Evolutionary conservation across 1,284 basidiomycete genomes (phyloP).

Genomic region (Puccinia sorghi): DNA sequence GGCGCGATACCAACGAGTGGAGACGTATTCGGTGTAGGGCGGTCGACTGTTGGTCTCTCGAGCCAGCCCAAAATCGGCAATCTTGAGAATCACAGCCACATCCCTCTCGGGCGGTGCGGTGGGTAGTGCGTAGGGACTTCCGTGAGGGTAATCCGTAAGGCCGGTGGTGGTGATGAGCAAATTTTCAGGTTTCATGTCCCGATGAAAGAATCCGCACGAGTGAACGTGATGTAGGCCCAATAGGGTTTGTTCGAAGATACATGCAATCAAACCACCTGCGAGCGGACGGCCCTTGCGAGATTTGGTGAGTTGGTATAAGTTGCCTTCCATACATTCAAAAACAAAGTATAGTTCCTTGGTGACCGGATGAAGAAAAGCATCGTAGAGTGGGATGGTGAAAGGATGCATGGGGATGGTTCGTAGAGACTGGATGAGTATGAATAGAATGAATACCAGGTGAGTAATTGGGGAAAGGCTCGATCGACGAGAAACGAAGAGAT

Average conservation of each 20-base stretch:
- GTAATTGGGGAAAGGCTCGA: conserved; percentile 46
- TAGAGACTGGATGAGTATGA: conserved; percentile 68
- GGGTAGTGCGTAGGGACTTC: conserved; percentile 53
- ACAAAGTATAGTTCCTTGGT: conserved; percentile 98
- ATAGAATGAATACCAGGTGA: conserved; percentile 50
- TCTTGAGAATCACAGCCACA: conserved; percentile 93
- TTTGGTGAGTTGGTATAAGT: conserved; percentile 98
- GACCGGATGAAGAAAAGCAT: conserved; percentile 91
- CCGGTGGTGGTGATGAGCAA: conserved; percentile 99
- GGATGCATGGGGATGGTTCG: conserved; percentile 91
- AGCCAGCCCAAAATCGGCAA: conserved; percentile 97
- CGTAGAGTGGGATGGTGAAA: conserved; percentile 97
- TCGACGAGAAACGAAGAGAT: conserved; percentile 51
- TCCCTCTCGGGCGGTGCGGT: conserved; percentile 71
- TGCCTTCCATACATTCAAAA: conserved; percentile 99
- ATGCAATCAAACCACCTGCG: conserved; percentile 90
- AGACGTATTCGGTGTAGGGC: conserved; percentile 98
- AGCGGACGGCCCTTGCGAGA: conserved; percentile 89
- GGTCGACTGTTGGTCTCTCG: conserved; percentile 83
- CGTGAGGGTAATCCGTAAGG: conserved; percentile 79
- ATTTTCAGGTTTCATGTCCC: conserved; percentile 99
- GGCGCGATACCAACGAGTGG: conserved; percentile 98
- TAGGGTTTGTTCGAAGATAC: conserved; percentile 90
- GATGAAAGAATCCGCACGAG: conserved; percentile 89
- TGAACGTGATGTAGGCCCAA: conserved; percentile 92